Base-by-base conservation (phyloP, 2,329 filamentous ascomycete genomes). In the Colletotrichum simmondsii region DNA sequence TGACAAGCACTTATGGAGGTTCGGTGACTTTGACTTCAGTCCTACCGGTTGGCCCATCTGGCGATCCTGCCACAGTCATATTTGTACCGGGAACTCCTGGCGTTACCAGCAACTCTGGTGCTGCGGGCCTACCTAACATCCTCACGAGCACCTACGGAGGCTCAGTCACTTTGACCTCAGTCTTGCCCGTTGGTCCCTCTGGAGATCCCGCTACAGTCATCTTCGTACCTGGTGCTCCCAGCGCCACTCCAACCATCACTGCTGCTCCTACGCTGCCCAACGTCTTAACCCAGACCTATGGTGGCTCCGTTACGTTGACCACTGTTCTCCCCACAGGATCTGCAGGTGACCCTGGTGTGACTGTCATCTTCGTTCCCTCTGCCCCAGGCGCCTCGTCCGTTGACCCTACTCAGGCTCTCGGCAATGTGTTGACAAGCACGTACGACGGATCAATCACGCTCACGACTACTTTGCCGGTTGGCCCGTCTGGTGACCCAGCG, bases 401-500 rank as follows among this genome's bases (percentile, higher is more conserved):
- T 7, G 19, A n/a, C n/a, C 42, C 42, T 49, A 52, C 32, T 28
- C 49, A 16, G 22, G 30, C 57, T 30, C 52, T 56, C 5, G 57
- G 53, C 7, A 66, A 60, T 8, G 14, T 72, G 10, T 35, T 58
- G 7, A 72, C 70, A 8, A 72, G 70, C 32, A 69, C 58, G 3
- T 72, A 72, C 22, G 70, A 35, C 5, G 70, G 70, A n/a, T 72
- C 70, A 0, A 24, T 60, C 26, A 63, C 59, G 16, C 64, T 56
- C 16, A 72, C 70, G 30, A 59, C 65, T 0, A 69, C 46, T 30
- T 49, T 56, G 19, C 59, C 52, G 3, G 30, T 16, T 4, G 66
- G 66, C 2, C 14, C 66, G 6, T 53, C 46, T 12, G 66, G 59
- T 4, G 26, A 59, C 14, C 54, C 62, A 6, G 68, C 54, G 1